These are phyloP conservation scores for Syncephalis plumigaleata DNA, from an alignment of 371 early-diverging fungal species.

Conservation along the genomic window DNA sequence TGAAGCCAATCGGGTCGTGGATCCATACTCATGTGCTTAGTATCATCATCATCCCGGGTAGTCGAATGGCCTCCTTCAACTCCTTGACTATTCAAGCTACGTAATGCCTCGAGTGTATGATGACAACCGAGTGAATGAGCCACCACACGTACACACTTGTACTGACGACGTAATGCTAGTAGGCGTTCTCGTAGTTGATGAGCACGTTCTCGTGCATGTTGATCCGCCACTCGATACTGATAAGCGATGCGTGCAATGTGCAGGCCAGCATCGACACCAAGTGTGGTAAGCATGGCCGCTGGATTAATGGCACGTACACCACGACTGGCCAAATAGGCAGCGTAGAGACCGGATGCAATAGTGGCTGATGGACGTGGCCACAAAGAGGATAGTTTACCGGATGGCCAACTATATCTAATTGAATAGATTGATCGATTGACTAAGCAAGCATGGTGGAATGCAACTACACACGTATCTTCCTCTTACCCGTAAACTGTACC, in stretches of 20 bases:
- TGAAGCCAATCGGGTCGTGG: neutral
- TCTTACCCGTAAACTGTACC: neutral
- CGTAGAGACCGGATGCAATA: neutral
- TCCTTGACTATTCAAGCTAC: too few relatives aligned
- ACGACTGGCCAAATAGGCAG: neutral
- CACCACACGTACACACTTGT: neutral
- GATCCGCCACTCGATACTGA: neutral
- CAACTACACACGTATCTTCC: neutral
- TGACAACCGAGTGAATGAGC: neutral
- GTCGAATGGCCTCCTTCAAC: neutral
- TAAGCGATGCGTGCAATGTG: neutral
- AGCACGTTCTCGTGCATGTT: neutral
- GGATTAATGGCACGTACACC: neutral
- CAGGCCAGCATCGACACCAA: neutral
- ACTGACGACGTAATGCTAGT: neutral
- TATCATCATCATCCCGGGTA: neutral
- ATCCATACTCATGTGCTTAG: too few relatives aligned
- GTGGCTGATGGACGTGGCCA: neutral
- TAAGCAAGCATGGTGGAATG: too few relatives aligned
- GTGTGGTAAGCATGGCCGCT: neutral
- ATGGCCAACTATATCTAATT: neutral
- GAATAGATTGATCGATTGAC: too few relatives aligned
- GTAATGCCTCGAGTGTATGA: neutral
- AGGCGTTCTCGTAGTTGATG: neutral
- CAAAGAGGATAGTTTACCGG: neutral